Percentiles rank a stretch among this genome's conserved stretches.
These are phyloP conservation scores for Tuber melanosporum DNA, from an alignment of 495 filamentous ascomycete species.

Conservation along the genomic window DNA sequence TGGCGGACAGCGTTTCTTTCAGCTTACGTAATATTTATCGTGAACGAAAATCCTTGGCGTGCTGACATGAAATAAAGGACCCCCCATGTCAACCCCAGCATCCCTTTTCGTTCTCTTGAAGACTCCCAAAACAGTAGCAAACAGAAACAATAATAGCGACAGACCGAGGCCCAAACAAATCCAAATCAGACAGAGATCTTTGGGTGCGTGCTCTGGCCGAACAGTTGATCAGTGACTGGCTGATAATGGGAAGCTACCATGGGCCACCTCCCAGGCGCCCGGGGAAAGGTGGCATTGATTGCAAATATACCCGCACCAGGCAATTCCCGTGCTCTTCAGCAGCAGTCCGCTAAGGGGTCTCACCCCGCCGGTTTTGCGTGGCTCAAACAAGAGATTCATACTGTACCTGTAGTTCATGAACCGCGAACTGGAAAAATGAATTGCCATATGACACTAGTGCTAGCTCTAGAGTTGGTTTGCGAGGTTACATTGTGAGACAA, in stretches of 20 bases:
- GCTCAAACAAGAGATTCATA: no score
- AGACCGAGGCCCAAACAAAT: background rate
- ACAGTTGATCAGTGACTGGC: slow-evolving; percentile 11
- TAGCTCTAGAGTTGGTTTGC: no score
- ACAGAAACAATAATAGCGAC: background rate
- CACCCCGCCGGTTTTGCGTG: no score
- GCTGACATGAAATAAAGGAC: background rate
- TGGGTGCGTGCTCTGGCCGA: background rate
- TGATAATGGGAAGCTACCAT: slow-evolving; percentile 16
- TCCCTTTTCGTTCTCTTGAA: background rate
- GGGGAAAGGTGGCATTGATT: slow-evolving; percentile 13
- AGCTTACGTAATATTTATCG: background rate
- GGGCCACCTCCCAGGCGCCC: slow-evolving; percentile 4
- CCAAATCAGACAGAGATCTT: background rate
- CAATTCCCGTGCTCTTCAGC: slow-evolving; percentile 9
- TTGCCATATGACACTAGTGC: no score
- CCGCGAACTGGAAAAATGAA: no score
- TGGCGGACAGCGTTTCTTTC: background rate
- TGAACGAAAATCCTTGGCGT: background rate
- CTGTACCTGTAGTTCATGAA: no score
- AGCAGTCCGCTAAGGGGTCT: background rate
- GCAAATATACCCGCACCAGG: slow-evolving; percentile 11
- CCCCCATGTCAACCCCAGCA: background rate
- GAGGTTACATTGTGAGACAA: no score
- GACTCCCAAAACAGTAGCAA: background rate